phyloP scores from a whole-genome alignment of 441 rosid species.

The Sinapis alba region DNA sequence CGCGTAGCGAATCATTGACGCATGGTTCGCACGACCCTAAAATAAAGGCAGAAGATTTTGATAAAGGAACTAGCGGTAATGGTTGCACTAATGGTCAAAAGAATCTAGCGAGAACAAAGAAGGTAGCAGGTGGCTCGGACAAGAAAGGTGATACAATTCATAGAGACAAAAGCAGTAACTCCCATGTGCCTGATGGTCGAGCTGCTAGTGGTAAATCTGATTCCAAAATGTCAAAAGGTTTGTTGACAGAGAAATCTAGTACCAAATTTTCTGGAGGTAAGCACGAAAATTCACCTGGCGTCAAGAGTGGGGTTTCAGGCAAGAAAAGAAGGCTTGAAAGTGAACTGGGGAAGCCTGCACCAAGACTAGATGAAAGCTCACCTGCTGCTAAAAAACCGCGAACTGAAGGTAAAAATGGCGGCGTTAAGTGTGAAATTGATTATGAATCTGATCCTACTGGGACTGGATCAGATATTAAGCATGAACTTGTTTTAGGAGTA shows the following conservation, averaged over 20 bases:
- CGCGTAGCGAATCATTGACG: conserved; percentile 39
- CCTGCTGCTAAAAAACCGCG: conserved; percentile 59
- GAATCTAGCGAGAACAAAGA: conserved; percentile 43
- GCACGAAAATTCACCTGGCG: conserved; percentile 35
- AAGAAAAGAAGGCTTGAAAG: conserved; percentile 53
- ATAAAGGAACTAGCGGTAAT: conserved; percentile 41
- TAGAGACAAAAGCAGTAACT: conserved; percentile 38
- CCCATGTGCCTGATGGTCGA: conserved; percentile 43
- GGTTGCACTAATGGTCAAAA: conserved; percentile 43
- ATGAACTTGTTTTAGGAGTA: conserved; percentile 48
- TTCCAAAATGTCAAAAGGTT: conserved; percentile 47
- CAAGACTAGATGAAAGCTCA: conserved; percentile 44
- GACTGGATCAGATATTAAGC: conserved; percentile 39
- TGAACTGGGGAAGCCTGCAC: conserved; percentile 47
- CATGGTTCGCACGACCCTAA: conserved; percentile 39
- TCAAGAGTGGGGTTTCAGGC: conserved; percentile 43
- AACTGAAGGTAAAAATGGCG: conserved; percentile 42
- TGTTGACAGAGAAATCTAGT: conserved; percentile 38
- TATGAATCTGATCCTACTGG: conserved; percentile 37
- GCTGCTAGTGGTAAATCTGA: conserved; percentile 40
- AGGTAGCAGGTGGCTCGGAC: conserved; percentile 37
- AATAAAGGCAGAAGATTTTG: conserved; percentile 46
- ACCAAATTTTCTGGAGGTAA: conserved; percentile 43
- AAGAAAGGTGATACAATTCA: conserved; percentile 40
- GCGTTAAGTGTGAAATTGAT: conserved; percentile 36